Conservation (phyloP, 2,329 filamentous ascomycete species). For the Cercospora brassicicola region DNA sequence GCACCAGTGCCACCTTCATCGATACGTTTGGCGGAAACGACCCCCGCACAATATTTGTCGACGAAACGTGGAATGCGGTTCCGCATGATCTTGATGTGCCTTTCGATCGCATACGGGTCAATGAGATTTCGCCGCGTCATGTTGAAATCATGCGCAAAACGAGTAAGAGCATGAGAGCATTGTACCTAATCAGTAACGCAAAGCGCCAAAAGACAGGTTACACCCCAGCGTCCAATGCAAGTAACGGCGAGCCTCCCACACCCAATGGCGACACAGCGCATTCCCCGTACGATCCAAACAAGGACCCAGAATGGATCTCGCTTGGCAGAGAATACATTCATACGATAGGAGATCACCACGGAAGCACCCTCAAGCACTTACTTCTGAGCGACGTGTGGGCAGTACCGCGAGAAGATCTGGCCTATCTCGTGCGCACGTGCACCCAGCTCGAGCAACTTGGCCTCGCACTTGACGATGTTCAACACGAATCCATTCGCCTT, state of each 20-base stretch:
- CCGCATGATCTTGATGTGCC: conserved; percentile 19
- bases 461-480: conserved; percentile 57
- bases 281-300: conserved; percentile 16
- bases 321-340: conserved; percentile 52
- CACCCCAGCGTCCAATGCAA: conserved; percentile 17
- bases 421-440: conserved; percentile 54
- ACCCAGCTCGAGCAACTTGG: conserved; percentile 61
- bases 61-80: conserved; percentile 53
- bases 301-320: conserved; percentile 33
- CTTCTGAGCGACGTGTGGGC: conserved; percentile 59
- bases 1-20: conserved; percentile 56
- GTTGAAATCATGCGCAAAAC: conserved; percentile 39
- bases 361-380: conserved; percentile 55
- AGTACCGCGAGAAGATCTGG: conserved; percentile 51
- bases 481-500: conserved; percentile 44
- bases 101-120: conserved; percentile 27
- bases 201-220: conserved; percentile 27
- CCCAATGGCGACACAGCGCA: conserved; percentile 14
- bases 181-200: conserved; percentile 49
- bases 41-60: conserved; percentile 53
- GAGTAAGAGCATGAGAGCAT: conserved; percentile 33
- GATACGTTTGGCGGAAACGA: conserved; percentile 53
- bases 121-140: conserved; percentile 34
- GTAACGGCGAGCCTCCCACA: conserved; percentile 27
- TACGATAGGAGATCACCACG: conserved; percentile 53